A percentile compares a stretch with the other conserved stretches of the same genome.
Evolutionary conservation across 176 grass and related monocot genomes (phyloP).

Genomic region (barley (Hordeum vulgare)): DNA sequence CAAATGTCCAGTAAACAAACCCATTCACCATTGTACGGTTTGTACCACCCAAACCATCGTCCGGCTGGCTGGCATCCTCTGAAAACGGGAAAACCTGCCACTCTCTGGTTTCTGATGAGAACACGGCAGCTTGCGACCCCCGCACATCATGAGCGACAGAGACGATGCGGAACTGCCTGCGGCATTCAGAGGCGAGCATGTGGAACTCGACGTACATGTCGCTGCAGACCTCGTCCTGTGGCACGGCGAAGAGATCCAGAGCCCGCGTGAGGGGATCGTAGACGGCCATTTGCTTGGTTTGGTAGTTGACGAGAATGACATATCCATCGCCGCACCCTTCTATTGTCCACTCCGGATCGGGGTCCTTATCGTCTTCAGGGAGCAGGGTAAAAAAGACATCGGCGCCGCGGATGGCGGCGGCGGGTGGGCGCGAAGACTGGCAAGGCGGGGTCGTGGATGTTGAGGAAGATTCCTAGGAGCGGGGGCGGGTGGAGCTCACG

Average conservation of each 20-base stretch:
- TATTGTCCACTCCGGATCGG: neutral
- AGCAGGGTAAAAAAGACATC: neutral
- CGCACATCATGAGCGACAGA: neutral
- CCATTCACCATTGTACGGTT: neutral
- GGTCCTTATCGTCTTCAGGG: neutral
- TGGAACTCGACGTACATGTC: neutral
- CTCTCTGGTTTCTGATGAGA: neutral
- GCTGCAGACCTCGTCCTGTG: neutral
- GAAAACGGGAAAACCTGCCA: neutral
- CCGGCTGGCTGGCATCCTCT: neutral
- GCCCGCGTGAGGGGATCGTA: neutral
- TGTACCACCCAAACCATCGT: neutral
- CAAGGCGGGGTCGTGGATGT: neutral
- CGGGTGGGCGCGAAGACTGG: neutral
- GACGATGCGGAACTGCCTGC: neutral
- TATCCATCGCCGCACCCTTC: neutral
- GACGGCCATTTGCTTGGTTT: neutral
- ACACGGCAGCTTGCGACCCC: neutral
- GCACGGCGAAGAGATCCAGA: neutral
- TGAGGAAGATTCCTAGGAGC: neutral
- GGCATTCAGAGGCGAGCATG: neutral
- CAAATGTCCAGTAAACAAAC: neutral
- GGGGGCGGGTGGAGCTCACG: neutral
- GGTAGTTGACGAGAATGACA: neutral
- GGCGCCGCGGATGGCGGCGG: neutral